These are phyloP conservation scores for Marasmius oreades DNA, from an alignment of 1,284 basidiomycete species.

Conservation along the genomic window DNA sequence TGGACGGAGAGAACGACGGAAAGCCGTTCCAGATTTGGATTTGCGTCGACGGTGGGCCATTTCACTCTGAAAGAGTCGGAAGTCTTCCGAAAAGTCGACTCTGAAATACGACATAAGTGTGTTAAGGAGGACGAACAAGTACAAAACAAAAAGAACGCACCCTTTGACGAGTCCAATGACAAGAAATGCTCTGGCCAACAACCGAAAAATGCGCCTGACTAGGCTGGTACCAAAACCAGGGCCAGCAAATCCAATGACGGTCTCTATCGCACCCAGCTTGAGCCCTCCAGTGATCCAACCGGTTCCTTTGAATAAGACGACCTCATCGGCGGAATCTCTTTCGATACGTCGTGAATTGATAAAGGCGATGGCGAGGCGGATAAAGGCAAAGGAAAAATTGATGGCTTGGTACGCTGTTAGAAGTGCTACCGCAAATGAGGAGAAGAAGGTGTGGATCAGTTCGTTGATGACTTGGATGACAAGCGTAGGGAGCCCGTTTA, in stretches of 20 bases:
- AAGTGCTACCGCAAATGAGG: slow-evolving; percentile 53
- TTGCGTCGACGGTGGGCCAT: slow-evolving; percentile 21
- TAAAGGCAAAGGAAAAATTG: slow-evolving; percentile 54
- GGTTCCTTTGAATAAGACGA: slow-evolving; percentile 53
- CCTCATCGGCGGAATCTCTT: slow-evolving; percentile 38
- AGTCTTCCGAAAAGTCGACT: slow-evolving; percentile 41
- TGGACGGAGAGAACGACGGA: slow-evolving; percentile 35
- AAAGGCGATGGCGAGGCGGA: slow-evolving; percentile 49
- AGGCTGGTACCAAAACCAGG: slow-evolving; percentile 49
- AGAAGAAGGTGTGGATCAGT: slow-evolving; percentile 48
- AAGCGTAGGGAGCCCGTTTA: slow-evolving; percentile 20
- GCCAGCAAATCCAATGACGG: slow-evolving; percentile 56
- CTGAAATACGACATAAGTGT: too few species aligned
- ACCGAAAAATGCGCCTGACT: slow-evolving; percentile 53
- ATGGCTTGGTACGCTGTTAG: slow-evolving; percentile 53
- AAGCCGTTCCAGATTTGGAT: slow-evolving; percentile 12
- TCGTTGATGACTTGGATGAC: slow-evolving; percentile 40
- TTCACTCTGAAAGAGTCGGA: slow-evolving; percentile 35
- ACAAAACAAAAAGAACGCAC: slow-evolving; percentile 33
- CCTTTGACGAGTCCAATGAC: slow-evolving; percentile 63
- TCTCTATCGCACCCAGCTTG: slow-evolving; percentile 61
- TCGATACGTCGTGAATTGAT: slow-evolving; percentile 51
- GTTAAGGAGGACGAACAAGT: neutral
- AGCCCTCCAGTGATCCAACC: slow-evolving; percentile 60
- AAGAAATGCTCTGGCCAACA: slow-evolving; percentile 49